A percentile compares a stretch with the other conserved stretches of the same genome.
Evolutionary conservation across 169 alveolate genomes (phyloP).

Genomic region (Amoebophrya sp.): DNA sequence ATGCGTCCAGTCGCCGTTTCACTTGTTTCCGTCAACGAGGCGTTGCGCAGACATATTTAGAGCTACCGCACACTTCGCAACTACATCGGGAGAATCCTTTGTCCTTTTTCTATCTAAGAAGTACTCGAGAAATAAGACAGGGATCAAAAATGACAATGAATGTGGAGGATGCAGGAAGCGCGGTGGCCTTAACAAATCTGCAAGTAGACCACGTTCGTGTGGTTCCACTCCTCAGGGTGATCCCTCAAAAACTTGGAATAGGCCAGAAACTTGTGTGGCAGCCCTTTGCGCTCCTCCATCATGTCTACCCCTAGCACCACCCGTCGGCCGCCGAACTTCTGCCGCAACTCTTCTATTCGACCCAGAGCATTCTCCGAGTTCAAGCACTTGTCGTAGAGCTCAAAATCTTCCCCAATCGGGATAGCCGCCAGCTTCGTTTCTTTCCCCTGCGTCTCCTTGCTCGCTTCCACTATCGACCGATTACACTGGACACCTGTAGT

Average conservation of each 20-base stretch:
- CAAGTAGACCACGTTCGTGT: background rate
- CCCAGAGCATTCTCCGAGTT: background rate
- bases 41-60: too few species aligned
- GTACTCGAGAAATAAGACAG: too few species aligned
- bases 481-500: background rate
- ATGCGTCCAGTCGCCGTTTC: too few species aligned
- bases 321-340: background rate
- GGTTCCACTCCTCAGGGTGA: constrained; percentile 13
- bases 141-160: too few species aligned
- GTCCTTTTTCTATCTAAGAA: too few species aligned
- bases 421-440: background rate
- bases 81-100: too few species aligned
- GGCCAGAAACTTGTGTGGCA: constrained; percentile 19
- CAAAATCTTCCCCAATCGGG: background rate
- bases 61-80: too few species aligned
- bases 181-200: too few species aligned
- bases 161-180: too few species aligned
- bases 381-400: background rate
- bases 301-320: background rate
- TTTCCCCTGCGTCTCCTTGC: background rate
- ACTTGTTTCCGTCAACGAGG: too few species aligned
- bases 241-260: background rate
- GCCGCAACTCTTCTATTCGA: background rate
- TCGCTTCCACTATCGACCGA: background rate
- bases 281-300: background rate